phyloP scores from a whole-genome alignment of 106 monocot species.

The Gastrodia elata region DNA sequence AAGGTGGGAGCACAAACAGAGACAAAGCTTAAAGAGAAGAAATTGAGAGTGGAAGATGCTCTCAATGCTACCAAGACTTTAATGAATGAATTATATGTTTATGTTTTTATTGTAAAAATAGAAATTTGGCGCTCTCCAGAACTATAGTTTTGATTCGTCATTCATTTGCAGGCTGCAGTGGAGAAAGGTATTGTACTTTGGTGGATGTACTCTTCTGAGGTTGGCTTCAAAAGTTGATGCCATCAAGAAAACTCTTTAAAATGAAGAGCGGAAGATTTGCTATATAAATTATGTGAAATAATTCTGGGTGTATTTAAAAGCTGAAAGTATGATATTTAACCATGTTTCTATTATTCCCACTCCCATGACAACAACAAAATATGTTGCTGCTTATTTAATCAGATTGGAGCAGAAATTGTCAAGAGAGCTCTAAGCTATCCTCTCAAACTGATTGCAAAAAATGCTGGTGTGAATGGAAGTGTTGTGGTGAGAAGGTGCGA shows the following conservation, averaged over 20 bases:
- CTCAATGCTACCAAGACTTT: slow-evolving; percentile 58
- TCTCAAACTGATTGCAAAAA: slow-evolving; percentile 66
- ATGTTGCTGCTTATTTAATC: neutral
- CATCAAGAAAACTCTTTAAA: slow-evolving; percentile 59
- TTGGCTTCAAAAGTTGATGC: slow-evolving; percentile 60
- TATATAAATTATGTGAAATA: no score
- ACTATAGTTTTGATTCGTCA: neutral
- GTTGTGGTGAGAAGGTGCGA: slow-evolving; percentile 64
- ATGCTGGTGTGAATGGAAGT: slow-evolving; percentile 73
- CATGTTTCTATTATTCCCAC: no score
- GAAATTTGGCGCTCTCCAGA: neutral
- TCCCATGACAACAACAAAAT: neutral
- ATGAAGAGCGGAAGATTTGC: slow-evolving; percentile 64
- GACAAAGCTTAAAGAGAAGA: slow-evolving; percentile 71
- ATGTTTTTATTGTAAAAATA: neutral
- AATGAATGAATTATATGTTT: neutral
- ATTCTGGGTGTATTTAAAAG: no score
- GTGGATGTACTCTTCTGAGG: slow-evolving; percentile 65
- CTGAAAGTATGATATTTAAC: no score
- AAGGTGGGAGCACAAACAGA: slow-evolving; percentile 82
- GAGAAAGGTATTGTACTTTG: slow-evolving; percentile 78
- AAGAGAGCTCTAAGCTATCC: slow-evolving; percentile 66
- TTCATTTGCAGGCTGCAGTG: slow-evolving; percentile 47
- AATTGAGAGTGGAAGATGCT: slow-evolving; percentile 72
- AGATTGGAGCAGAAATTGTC: slow-evolving; percentile 69